These are phyloP conservation scores for Acrocalymma vagum DNA, from an alignment of 2,329 filamentous ascomycete species.

Conservation along the genomic window DNA sequence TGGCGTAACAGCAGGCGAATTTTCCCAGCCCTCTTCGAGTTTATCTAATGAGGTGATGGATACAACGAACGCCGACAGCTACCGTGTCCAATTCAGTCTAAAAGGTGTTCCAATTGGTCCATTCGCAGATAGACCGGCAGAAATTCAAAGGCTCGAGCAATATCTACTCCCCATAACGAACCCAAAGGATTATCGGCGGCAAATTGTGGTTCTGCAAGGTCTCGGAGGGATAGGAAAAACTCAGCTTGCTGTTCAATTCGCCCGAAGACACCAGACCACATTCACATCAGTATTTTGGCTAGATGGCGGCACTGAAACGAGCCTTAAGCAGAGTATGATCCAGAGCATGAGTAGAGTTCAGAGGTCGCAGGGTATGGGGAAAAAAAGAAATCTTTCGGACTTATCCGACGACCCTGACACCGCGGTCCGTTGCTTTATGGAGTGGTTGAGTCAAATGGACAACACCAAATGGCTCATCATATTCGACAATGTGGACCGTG, in stretches of 20 bases:
- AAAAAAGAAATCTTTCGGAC: constrained; percentile 14
- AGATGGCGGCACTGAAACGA: constrained; percentile 18
- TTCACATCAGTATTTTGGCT: constrained; percentile 25
- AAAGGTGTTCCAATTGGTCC: constrained; percentile 13
- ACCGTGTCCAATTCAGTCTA: constrained; percentile 19
- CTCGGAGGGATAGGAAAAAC: constrained; percentile 28
- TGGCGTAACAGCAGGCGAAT: too few relatives aligned
- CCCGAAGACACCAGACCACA: constrained; percentile 10
- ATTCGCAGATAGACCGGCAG: constrained; percentile 26
- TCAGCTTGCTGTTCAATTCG: constrained; percentile 20
- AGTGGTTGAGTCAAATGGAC: constrained; percentile 19
- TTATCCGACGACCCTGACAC: constrained; percentile 13
- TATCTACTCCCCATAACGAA: constrained; percentile 20
- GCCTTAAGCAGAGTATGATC: constrained; percentile 17
- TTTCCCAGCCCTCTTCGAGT: too few relatives aligned
- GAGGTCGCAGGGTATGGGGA: constrained; percentile 11
- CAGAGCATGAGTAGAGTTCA: constrained; percentile 18
- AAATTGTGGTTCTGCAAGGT: constrained; percentile 18
- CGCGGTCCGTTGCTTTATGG: constrained; percentile 19
- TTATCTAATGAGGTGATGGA: too few relatives aligned
- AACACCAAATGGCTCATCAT: constrained; percentile 25
- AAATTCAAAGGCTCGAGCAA: constrained; percentile 26
- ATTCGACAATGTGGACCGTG: constrained; percentile 28
- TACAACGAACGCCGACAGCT: too few relatives aligned
- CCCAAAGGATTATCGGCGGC: constrained; percentile 25